phyloP scores from a whole-genome alignment of 345 rosid genomes.

The Brassica nigra region DNA sequence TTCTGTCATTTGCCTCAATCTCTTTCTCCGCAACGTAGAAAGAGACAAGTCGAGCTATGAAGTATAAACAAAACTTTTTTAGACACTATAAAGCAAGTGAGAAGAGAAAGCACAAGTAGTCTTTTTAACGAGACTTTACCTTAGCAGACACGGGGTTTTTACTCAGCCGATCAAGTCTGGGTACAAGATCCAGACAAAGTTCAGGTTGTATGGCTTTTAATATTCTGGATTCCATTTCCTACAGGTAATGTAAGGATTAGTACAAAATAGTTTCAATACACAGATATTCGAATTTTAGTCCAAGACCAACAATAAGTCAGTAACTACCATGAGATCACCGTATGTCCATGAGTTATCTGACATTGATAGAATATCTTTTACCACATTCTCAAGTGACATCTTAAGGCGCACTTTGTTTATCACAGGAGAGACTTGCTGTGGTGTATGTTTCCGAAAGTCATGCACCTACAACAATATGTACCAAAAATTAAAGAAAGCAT shows the following conservation, averaged over 20 bases:
- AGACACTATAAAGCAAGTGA: slow-evolving; percentile 21
- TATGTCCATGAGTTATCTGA: slow-evolving; percentile 92
- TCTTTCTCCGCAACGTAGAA: slow-evolving; percentile 65
- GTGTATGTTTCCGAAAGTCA: slow-evolving; percentile 65
- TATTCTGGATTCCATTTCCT: slow-evolving; percentile 98
- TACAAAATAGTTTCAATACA: neutral
- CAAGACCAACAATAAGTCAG: slow-evolving; percentile 26
- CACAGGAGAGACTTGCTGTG: slow-evolving; percentile 64
- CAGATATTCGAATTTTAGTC: slow-evolving; percentile 2
- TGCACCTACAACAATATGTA: slow-evolving; percentile 62
- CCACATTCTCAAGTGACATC: slow-evolving; percentile 88
- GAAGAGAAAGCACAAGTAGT: slow-evolving; percentile 26
- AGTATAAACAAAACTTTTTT: slow-evolving; percentile 27
- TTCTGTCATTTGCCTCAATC: slow-evolving; percentile 70
- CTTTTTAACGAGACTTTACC: slow-evolving; percentile 47
- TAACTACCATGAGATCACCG: slow-evolving; percentile 88
- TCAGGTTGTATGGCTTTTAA: slow-evolving; percentile 89
- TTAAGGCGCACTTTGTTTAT: slow-evolving; percentile 66
- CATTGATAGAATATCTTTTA: slow-evolving; percentile 83
- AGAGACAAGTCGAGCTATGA: slow-evolving; percentile 74
- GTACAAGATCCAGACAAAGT: slow-evolving; percentile 87
- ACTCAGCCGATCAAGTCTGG: slow-evolving; percentile 83
- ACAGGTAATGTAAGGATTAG: slow-evolving; percentile 28
- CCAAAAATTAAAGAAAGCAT: neutral
- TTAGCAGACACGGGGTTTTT: slow-evolving; percentile 50